Conservation (phyloP, 2,329 filamentous ascomycete species). For the Paecilomyces sp. region DNA sequence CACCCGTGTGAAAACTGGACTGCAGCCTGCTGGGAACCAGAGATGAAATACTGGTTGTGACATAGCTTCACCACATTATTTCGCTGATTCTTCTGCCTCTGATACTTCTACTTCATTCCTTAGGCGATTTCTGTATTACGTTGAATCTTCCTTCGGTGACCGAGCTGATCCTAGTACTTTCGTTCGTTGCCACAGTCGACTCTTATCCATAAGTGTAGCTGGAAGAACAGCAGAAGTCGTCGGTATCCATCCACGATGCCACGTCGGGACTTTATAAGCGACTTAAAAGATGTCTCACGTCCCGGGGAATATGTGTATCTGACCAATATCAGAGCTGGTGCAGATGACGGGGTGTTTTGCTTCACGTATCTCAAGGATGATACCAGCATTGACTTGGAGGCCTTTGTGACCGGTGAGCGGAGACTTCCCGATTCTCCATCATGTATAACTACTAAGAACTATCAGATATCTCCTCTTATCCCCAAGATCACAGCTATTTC, state of each 20-base stretch:
- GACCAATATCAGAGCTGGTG: slow-evolving; percentile 50
- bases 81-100: background rate
- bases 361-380: slow-evolving; percentile 47
- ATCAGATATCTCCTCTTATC: slow-evolving; percentile 55
- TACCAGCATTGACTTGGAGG: slow-evolving; percentile 26
- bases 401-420: slow-evolving; percentile 32
- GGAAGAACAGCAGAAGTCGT: background rate
- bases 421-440: background rate
- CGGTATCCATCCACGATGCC: slow-evolving; percentile 47
- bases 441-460: slow-evolving; percentile 8
- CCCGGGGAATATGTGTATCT: slow-evolving; percentile 42
- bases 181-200: background rate
- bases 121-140: background rate
- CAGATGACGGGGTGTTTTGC: slow-evolving; percentile 65
- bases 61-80: background rate
- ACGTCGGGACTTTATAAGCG: slow-evolving; percentile 56
- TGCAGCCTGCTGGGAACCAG: background rate
- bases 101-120: background rate
- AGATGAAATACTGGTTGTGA: background rate
- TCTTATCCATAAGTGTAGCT: background rate
- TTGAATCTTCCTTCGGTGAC: background rate
- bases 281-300: slow-evolving; percentile 41
- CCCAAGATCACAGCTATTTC: slow-evolving; percentile 50
- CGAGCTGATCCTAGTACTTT: background rate
- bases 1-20: background rate